These are phyloP conservation scores for Tilletia walkeri DNA, from an alignment of 1,284 basidiomycete species.

Conservation along the genomic window DNA sequence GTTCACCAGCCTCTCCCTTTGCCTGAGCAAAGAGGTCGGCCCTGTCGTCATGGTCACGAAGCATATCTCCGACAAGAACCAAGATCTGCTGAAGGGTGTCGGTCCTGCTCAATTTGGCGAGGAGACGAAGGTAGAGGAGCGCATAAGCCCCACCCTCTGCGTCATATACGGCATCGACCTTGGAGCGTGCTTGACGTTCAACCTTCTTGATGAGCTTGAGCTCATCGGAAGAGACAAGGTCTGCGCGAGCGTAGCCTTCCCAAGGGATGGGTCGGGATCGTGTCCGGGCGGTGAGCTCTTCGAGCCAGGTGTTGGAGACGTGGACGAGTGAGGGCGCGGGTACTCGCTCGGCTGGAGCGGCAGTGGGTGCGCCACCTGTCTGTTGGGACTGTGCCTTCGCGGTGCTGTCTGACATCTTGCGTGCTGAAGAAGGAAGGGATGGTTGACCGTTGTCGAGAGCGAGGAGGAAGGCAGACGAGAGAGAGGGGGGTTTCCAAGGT, in stretches of 20 bases:
- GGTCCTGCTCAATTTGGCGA: constrained; percentile 86
- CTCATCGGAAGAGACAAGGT: constrained; percentile 82
- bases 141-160: constrained; percentile 65
- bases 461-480: not conserved
- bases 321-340: constrained; percentile 65
- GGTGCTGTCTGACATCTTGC: not conserved
- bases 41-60: constrained; percentile 63
- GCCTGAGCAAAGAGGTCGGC: constrained; percentile 51
- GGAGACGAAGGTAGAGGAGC: constrained; percentile 80
- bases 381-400: not conserved
- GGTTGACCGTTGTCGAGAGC: not conserved
- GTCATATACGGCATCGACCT: constrained; percentile 68
- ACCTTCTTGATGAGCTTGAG: constrained; percentile 68
- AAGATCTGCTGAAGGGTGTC: constrained; percentile 93
- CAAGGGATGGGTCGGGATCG: constrained; percentile 87
- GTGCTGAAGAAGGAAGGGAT: not conserved
- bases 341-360: not conserved
- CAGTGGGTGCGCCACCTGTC: not conserved
- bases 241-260: constrained; percentile 97
- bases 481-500: not conserved
- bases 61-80: constrained; percentile 84
- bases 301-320: constrained; percentile 81
- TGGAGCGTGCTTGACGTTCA: constrained; percentile 52
- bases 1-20: constrained; percentile 32
- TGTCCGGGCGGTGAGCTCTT: constrained; percentile 82